These are phyloP conservation scores for Pseudogymnoascus sp. DNA, from an alignment of 2,329 filamentous ascomycete genomes.

Conservation along the genomic window DNA sequence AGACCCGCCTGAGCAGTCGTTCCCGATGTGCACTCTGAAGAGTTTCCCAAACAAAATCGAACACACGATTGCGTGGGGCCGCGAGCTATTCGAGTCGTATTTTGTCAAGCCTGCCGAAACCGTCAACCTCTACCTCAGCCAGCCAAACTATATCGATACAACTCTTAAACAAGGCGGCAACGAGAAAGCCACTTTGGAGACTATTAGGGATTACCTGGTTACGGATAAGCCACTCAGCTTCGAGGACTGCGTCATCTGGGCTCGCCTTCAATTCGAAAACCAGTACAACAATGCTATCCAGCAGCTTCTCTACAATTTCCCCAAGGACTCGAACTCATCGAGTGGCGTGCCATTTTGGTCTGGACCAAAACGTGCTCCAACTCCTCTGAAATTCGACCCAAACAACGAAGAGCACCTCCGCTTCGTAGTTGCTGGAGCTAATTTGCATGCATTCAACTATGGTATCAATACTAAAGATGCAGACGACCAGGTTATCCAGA, in stretches of 20 bases:
- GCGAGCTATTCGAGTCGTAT: constrained; percentile 87
- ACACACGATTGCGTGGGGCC: constrained; percentile 96
- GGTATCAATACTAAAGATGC: constrained; percentile 79
- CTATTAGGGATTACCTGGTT: constrained; percentile 80
- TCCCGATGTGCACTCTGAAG: constrained; percentile 95
- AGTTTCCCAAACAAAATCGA: constrained; percentile 98
- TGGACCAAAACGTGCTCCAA: constrained; percentile 91
- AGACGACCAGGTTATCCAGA: constrained; percentile 63
- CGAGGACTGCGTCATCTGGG: constrained; percentile 96
- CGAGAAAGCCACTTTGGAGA: constrained; percentile 89
- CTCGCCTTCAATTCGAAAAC: constrained; percentile 85
- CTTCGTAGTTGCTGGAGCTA: constrained; percentile 82
- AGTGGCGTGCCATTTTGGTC: constrained; percentile 94
- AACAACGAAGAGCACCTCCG: constrained; percentile 78
- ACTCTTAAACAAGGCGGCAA: constrained; percentile 89
- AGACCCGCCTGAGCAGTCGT: constrained; percentile 95
- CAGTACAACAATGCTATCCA: constrained; percentile 96
- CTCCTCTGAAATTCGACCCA: constrained; percentile 80
- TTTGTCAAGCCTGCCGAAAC: constrained; percentile 92
- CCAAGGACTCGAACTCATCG: constrained; percentile 84
- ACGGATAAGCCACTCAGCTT: constrained; percentile 86
- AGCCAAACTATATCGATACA: constrained; percentile 81
- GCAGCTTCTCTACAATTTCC: constrained; percentile 94
- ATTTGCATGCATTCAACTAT: constrained; percentile 96
- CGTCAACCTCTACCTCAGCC: constrained; percentile 86